Conservation (phyloP, 1,284 basidiomycete species). For the Cryptococcus sp. region DNA sequence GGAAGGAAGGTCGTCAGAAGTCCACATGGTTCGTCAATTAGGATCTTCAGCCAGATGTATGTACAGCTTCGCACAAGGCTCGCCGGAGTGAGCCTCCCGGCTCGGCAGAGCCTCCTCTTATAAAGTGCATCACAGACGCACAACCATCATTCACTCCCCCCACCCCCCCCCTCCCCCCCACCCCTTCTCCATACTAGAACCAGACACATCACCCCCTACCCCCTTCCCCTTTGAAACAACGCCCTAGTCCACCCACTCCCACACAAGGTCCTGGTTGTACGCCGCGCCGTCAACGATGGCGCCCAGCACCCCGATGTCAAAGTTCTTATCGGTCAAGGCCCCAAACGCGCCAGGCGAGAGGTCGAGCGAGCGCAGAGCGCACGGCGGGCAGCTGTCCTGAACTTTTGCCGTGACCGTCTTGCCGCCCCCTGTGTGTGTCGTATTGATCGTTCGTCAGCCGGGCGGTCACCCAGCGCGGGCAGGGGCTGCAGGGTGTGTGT, state of each 20-base stretch:
- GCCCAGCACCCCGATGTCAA: conserved; percentile 29
- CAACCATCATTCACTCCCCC: neutral
- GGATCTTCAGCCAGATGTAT: too few species aligned
- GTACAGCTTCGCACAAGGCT: too few species aligned
- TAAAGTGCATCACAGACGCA: neutral
- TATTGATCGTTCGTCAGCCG: too few species aligned
- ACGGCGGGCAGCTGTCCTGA: conserved; percentile 53
- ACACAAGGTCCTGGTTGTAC: conserved; percentile 38
- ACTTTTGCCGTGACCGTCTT: conserved; percentile 50
- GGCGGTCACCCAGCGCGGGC: too few species aligned
- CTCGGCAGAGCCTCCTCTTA: neutral
- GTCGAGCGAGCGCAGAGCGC: conserved; percentile 51
- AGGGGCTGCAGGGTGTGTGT: too few species aligned
- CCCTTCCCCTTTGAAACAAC: neutral
- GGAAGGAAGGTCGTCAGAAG: too few species aligned
- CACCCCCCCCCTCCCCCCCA: neutral
- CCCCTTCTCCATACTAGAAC: neutral
- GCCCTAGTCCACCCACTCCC: conserved; percentile 16
- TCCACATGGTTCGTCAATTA: too few species aligned
- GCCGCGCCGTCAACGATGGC: conserved; percentile 26
- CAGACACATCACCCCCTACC: neutral
- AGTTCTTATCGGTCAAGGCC: conserved; percentile 41
- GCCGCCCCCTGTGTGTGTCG: conserved; percentile 36
- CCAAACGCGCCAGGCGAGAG: conserved; percentile 51
- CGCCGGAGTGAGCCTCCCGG: too few species aligned